phyloP scores from a whole-genome alignment of 352 stramenopile species.

The Pythium dissimile region DNA sequence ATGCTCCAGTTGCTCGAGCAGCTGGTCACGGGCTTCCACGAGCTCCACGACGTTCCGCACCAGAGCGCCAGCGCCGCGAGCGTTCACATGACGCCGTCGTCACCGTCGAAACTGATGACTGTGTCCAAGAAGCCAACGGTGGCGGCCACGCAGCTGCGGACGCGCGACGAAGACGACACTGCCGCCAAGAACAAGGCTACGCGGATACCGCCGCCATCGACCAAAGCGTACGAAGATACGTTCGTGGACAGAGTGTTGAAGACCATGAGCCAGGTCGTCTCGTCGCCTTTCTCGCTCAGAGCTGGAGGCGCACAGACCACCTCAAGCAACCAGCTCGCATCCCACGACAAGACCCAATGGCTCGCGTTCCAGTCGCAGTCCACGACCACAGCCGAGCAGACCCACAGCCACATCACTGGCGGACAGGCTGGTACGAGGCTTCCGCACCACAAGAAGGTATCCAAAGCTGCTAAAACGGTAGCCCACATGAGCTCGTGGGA shows the following conservation, averaged over 20 bases:
- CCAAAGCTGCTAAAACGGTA: not conserved
- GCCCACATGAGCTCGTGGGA: slow-evolving; percentile 46
- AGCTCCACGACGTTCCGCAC: slow-evolving; percentile 71
- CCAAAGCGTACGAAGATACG: slow-evolving; percentile 67
- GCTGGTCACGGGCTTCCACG: slow-evolving; percentile 92
- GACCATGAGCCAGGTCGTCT: slow-evolving; percentile 48
- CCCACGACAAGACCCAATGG: slow-evolving; percentile 37
- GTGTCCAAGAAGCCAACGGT: too few relatives aligned
- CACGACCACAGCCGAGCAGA: slow-evolving; percentile 2
- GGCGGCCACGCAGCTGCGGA: too few relatives aligned
- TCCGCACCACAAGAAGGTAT: not conserved
- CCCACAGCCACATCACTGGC: not conserved
- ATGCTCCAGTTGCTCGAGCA: slow-evolving; percentile 90
- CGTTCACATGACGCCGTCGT: not conserved
- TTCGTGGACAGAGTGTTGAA: slow-evolving; percentile 86
- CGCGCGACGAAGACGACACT: slow-evolving; percentile 17
- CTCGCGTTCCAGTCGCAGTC: slow-evolving; percentile 35
- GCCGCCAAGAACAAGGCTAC: slow-evolving; percentile 20
- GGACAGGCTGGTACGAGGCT: not conserved
- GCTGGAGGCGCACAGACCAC: not conserved
- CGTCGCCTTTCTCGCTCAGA: not conserved
- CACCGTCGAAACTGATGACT: too few relatives aligned
- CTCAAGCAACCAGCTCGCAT: slow-evolving; percentile 28
- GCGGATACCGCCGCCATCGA: not conserved
- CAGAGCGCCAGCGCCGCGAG: slow-evolving; percentile 5